These are phyloP conservation scores for Panicum virgatum DNA, from an alignment of 202 grass and related monocot species.

Conservation along the genomic window DNA sequence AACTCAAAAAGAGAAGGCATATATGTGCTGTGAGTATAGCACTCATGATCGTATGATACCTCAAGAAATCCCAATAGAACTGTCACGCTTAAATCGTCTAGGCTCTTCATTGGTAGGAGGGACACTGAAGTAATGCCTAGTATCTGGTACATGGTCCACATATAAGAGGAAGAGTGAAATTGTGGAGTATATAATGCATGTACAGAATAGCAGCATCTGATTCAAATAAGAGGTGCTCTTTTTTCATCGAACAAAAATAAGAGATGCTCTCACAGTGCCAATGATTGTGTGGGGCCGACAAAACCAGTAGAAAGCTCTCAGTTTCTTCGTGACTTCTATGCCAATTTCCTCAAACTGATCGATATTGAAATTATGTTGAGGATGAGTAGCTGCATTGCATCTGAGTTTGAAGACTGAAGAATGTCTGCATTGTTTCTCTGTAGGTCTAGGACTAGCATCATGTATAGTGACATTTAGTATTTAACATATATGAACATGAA, in stretches of 20 bases:
- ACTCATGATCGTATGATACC: conserved; percentile 33
- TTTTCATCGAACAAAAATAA: too few relatives aligned
- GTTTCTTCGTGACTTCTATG: conserved; percentile 16
- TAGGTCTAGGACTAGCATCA: conserved; percentile 6
- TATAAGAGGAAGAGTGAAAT: not conserved
- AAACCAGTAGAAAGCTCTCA: conserved; percentile 62
- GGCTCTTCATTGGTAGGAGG: conserved; percentile 62
- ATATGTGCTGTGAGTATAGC: not conserved
- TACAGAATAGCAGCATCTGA: not conserved
- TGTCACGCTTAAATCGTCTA: conserved; percentile 51
- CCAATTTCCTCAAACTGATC: not conserved
- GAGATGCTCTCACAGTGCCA: conserved; percentile 60
- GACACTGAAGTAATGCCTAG: conserved; percentile 80
- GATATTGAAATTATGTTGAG: not conserved
- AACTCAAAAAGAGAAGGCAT: not conserved
- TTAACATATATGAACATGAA: not conserved
- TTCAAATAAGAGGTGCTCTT: conserved; percentile 23
- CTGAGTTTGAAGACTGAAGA: conserved; percentile 14
- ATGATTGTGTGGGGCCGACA: conserved; percentile 80
- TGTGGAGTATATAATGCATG: not conserved
- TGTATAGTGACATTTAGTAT: conserved; percentile 17
- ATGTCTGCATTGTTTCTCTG: conserved; percentile 21
- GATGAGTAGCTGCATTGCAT: conserved; percentile 24
- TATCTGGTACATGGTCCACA: conserved; percentile 46
- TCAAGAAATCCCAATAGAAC: conserved; percentile 57